Evolutionary conservation across 2,329 filamentous ascomycete genomes (phyloP), one percentile per base, ranked within the genome.

Genomic region (Hypoxylon sp.): DNA sequence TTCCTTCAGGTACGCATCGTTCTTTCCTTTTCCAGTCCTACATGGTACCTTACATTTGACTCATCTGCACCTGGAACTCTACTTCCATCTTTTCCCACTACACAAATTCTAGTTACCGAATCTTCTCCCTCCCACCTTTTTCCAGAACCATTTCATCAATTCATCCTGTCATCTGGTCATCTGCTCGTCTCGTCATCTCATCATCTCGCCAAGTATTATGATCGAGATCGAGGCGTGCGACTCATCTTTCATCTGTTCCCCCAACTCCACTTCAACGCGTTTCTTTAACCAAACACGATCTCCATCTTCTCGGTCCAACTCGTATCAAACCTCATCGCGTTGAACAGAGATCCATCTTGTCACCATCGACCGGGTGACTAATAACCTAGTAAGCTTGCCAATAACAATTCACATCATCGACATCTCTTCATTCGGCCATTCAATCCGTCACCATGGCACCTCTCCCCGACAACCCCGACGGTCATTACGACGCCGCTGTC

Each of bases 401-500:
- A 71, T 63, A 61, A 60, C 53, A 66, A 61, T 56, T 55, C 30
- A 51, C 17, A 30, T n/a, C 48, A 41, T 17, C 11, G 34, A 23
- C 14, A 32, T 23, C 36, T n/a, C 13, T 23, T 46, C 23, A 30
- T 2, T 64, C 48, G 38, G 10, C 55, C 36, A 17, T 34, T 50
- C 9, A 45, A 11, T 13, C 55, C 32, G 46, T n/a, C 51, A 67
- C 60, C 34, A 69, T 73, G 55, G 67, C 74, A 2, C 49, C 64
- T 25, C 53, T 66, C 13, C 58, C 68, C 2, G 32, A 51, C 21
- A 45, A 38, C 30, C 25, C 56, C 17, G 57, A 62, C 38, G 57
- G 59, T 36, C 74, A 75, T 41, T 76, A 76, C 53, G 60, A 67
- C 10, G 74, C 69, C 0, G 75, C 67, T n/a, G 68, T 72, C 2